Percentiles rank a stretch among this genome's conserved stretches.
These are phyloP conservation scores for Mycena polygramma DNA, from an alignment of 768 basidiomycete genomes.

Conservation along the genomic window DNA sequence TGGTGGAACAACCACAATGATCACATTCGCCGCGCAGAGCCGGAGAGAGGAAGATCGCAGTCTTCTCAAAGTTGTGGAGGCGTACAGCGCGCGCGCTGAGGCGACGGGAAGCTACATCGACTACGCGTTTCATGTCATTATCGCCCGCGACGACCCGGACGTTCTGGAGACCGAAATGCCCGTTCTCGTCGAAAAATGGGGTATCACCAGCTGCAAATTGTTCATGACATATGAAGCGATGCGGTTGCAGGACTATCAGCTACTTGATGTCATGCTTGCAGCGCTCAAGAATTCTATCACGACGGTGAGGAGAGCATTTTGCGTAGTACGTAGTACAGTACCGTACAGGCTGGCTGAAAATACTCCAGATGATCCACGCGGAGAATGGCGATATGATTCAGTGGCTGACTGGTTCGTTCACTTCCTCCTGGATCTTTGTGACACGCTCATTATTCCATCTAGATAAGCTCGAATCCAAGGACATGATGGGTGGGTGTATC, in stretches of 20 bases:
- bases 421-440: not conserved
- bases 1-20: conserved; percentile 18
- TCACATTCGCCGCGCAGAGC: conserved; percentile 14
- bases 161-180: conserved; percentile 14
- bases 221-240: conserved; percentile 25
- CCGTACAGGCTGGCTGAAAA: not conserved
- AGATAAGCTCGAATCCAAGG: conserved; percentile 24
- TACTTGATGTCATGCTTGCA: conserved; percentile 21
- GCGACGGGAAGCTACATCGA: conserved; percentile 22
- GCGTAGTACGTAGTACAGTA: too few relatives aligned
- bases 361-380: conserved; percentile 15
- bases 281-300: conserved; percentile 20
- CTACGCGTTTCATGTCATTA: conserved; percentile 23
- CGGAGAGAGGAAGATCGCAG: conserved; percentile 18
- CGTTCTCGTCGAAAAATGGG: conserved; percentile 21
- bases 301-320: not conserved
- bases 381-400: conserved; percentile 24
- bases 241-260: conserved; percentile 22
- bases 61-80: conserved; percentile 23
- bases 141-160: conserved; percentile 22
- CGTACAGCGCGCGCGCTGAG: conserved; percentile 14
- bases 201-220: conserved; percentile 23
- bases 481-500: conserved; percentile 11
- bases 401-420: conserved; percentile 11
- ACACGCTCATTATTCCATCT: too few relatives aligned